These are phyloP conservation scores for Septoria linicola DNA, from an alignment of 2,329 filamentous ascomycete genomes.

Conservation along the genomic window DNA sequence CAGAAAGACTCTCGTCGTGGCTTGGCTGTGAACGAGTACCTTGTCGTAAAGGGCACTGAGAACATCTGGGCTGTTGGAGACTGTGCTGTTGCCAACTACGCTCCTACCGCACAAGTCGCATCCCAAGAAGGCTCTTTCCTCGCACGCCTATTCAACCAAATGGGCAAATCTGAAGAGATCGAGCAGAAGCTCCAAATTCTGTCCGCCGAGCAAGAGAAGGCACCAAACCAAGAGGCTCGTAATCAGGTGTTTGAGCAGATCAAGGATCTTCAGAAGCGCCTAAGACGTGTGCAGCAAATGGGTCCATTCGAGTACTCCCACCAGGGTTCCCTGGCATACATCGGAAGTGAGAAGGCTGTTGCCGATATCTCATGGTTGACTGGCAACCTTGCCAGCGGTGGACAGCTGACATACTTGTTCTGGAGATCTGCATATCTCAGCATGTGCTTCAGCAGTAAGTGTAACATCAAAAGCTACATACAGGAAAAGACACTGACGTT, in stretches of 20 bases:
- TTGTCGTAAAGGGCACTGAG: constrained; percentile 93
- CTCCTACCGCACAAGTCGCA: constrained; percentile 94
- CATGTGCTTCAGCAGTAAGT: constrained; percentile 99
- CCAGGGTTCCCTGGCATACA: constrained; percentile 95
- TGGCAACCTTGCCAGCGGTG: constrained; percentile 91
- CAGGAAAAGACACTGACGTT: constrained; percentile 23
- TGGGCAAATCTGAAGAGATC: constrained; percentile 88
- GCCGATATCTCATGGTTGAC: constrained; percentile 97
- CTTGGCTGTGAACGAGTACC: constrained; percentile 95
- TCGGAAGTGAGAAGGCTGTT: constrained; percentile 95
- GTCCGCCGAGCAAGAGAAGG: constrained; percentile 58
- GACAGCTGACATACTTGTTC: constrained; percentile 89
- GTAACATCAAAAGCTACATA: constrained; percentile 1
- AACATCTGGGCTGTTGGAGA: constrained; percentile 98
- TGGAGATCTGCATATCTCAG: constrained; percentile 97
- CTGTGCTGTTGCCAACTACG: constrained; percentile 96
- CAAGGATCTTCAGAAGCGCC: constrained; percentile 78
- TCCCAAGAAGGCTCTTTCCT: constrained; percentile 94
- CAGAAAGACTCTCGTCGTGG: constrained; percentile 94
- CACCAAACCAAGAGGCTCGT: constrained; percentile 61
- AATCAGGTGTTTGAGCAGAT: constrained; percentile 70
- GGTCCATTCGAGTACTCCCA: constrained; percentile 98
- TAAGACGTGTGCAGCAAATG: constrained; percentile 87
- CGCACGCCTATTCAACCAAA: constrained; percentile 95
- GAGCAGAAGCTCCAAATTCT: constrained; percentile 73